phyloP scores from a whole-genome alignment of 345 rosid species.

The Syzygium aromaticum region DNA sequence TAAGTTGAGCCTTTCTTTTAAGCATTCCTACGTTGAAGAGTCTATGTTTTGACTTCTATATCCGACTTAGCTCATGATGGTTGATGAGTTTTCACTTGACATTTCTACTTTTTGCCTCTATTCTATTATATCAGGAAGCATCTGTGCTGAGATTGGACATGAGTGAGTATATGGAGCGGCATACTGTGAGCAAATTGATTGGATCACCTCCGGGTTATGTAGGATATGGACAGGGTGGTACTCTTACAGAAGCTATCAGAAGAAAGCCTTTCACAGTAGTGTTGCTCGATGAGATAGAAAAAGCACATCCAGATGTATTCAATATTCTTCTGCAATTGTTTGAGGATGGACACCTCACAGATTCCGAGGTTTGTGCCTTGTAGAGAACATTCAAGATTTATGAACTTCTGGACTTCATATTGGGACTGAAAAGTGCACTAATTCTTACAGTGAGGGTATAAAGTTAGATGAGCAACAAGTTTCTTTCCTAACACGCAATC shows the following conservation, averaged over 20 bases:
- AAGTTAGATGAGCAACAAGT: not conserved
- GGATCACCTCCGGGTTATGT: constrained; percentile 97
- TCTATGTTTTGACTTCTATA: not conserved
- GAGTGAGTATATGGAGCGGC: constrained; percentile 99
- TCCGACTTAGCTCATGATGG: constrained; percentile 2
- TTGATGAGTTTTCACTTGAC: not conserved
- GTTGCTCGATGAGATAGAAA: constrained; percentile 84
- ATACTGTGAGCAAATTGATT: constrained; percentile 86
- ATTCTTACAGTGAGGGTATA: not conserved
- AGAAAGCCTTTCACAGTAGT: constrained; percentile 81
- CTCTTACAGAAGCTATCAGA: constrained; percentile 94
- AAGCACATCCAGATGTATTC: constrained; percentile 95
- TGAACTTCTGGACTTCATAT: not conserved
- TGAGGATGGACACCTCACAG: constrained; percentile 97
- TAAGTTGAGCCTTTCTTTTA: not conserved
- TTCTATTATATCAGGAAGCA: constrained; percentile 50
- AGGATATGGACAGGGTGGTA: constrained; percentile 90
- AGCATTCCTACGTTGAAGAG: not conserved
- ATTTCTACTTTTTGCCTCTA: not conserved
- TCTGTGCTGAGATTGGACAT: constrained; percentile 96
- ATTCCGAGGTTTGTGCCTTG: constrained; percentile 68
- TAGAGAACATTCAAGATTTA: not conserved
- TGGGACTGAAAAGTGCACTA: not conserved
- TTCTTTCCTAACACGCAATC: not conserved
- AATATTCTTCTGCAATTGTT: constrained; percentile 94